phyloP scores from a whole-genome alignment of 345 rosid species.

The Melastoma malabathricum region DNA sequence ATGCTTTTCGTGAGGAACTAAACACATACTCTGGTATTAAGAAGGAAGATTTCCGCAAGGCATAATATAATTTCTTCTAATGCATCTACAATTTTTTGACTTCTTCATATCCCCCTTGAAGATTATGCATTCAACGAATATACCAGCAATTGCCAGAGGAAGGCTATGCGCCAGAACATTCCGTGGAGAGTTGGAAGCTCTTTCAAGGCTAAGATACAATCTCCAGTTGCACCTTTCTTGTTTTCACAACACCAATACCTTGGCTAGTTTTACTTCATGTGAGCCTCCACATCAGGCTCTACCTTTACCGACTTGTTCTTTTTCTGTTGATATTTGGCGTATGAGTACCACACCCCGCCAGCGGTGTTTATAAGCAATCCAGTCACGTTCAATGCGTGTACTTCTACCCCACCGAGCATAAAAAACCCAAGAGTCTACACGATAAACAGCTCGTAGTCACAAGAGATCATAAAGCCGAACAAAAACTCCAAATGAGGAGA shows the following conservation, averaged over 20 bases:
- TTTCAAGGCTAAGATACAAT: background rate
- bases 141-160: too few species aligned
- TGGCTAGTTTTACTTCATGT: conserved; percentile 16
- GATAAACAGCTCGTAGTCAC: background rate
- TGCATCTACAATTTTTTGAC: too few species aligned
- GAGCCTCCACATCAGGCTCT: conserved; percentile 51
- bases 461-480: background rate
- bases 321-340: conserved; percentile 67
- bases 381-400: conserved; percentile 69
- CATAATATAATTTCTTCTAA: too few species aligned
- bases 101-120: too few species aligned
- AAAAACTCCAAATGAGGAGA: background rate
- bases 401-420: conserved; percentile 82
- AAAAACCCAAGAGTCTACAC: conserved; percentile 79
- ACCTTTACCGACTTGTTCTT: conserved; percentile 44
- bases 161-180: too few species aligned
- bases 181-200: too few species aligned
- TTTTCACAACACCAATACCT: background rate
- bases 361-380: conserved; percentile 82
- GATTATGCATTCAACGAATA: too few species aligned
- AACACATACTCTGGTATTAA: too few species aligned
- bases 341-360: conserved; percentile 94
- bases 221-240: background rate
- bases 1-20: too few species aligned
- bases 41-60: too few species aligned